These are phyloP conservation scores for Aspergillus indologenus DNA, from an alignment of 495 filamentous ascomycete species.

Conservation along the genomic window DNA sequence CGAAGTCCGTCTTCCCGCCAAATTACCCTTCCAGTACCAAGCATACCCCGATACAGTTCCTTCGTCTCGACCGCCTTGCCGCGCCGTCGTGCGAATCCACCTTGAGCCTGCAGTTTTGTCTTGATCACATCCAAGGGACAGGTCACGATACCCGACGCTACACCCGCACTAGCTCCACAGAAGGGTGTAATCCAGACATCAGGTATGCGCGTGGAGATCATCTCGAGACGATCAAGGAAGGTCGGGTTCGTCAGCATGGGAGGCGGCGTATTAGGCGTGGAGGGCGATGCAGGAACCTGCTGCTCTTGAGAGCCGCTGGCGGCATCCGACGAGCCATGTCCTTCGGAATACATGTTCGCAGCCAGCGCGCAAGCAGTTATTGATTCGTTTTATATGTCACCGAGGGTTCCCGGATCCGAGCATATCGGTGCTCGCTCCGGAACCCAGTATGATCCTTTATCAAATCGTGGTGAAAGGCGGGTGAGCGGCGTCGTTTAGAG, in stretches of 20 bases:
- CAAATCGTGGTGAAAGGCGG: slow-evolving; percentile 15
- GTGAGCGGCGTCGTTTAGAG: slow-evolving; percentile 1
- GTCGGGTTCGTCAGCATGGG: slow-evolving; percentile 23
- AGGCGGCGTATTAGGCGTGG: slow-evolving; percentile 13
- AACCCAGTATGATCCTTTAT: slow-evolving; percentile 33
- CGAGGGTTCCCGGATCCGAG: slow-evolving; percentile 45
- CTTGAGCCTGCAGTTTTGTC: slow-evolving; percentile 95
- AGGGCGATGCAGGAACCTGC: slow-evolving; percentile 21
- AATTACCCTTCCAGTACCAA: slow-evolving; percentile 82
- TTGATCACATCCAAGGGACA: slow-evolving; percentile 99
- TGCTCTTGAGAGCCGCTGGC: slow-evolving; percentile 32
- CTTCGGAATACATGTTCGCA: slow-evolving; percentile 40
- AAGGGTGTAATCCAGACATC: slow-evolving; percentile 59
- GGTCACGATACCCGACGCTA: slow-evolving; percentile 89
- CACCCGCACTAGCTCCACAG: slow-evolving; percentile 81
- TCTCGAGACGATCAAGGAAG: slow-evolving; percentile 54
- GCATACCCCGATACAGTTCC: slow-evolving; percentile 72
- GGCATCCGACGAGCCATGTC: slow-evolving; percentile 30
- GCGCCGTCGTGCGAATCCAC: slow-evolving; percentile 60
- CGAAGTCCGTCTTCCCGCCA: slow-evolving; percentile 82
- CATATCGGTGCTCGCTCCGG: slow-evolving; percentile 50
- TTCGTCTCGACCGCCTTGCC: slow-evolving; percentile 45
- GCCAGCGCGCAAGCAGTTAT: slow-evolving; percentile 39
- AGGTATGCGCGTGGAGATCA: slow-evolving; percentile 49
- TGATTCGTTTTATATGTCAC: slow-evolving; percentile 42